Evolutionary conservation across 441 rosid species (phyloP), one percentile per base, ranked within the genome.

Genomic region (Jatropha multifida): DNA sequence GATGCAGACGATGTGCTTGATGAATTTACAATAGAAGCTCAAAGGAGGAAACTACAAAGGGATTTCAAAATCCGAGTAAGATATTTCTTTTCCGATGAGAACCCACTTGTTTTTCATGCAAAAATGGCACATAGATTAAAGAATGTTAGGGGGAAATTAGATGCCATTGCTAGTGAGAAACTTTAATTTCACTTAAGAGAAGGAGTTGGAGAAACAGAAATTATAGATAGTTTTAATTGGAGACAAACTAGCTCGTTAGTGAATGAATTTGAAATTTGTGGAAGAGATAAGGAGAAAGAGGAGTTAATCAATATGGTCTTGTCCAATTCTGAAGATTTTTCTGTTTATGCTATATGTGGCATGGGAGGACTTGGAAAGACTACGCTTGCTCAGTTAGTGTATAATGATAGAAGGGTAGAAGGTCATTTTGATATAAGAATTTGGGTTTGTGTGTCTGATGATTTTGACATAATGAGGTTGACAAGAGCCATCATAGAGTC

Each of bases 301-400:
- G 60, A 62, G 68, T 26, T 73, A 0, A 63, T 62, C 48, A 48
- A 23, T 12, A 17, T 73, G 49, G n/a, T 73, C 6, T 11, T 59
- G 48, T n/a, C n/a, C n/a, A 18, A 32, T 73, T 32, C 37, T 18
- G 69, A 49, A 4, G 49, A 73, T 13, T 42, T 49, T 20, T 62
- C 76, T 32, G 61, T 73, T 15, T 32, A 4, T 48, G 76, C 76
- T 11, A 7, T 73, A 32, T n/a, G 61, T 52, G 76, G 76, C n/a
- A 48, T 73, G 76, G 68, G 76, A 15, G 76, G 75, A 0, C 68
- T 60, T 5, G 67, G 75, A 37, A 72, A 72, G 58, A 72, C 75
- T 8, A 10, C 75, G 8, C 75, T 72, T 59, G 75, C 67, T 46
- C 75, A 60, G 18, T 60, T 60, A 7, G 41, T 67, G 15, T 13